These are phyloP conservation scores for Kazachstania martiniae DNA, from an alignment of 805 yeast genomes.

Conservation along the genomic window DNA sequence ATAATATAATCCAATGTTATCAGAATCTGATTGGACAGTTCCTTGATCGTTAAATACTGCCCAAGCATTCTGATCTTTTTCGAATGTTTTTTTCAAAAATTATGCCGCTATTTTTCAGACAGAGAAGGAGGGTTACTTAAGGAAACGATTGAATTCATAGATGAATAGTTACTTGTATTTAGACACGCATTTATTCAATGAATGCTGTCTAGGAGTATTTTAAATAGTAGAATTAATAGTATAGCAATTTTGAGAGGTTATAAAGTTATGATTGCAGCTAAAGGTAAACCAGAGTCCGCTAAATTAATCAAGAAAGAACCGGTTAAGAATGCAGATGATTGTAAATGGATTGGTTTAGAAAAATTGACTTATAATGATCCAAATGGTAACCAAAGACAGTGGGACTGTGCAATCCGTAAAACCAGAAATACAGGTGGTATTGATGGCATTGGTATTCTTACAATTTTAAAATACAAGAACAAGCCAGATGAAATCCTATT, in stretches of 20 bases:
- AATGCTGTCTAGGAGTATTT: too few relatives aligned
- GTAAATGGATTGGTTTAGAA: slow-evolving; percentile 59
- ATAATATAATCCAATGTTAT: too few relatives aligned
- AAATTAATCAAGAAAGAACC: slow-evolving; percentile 23
- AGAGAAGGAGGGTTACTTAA: too few relatives aligned
- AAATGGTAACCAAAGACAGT: slow-evolving; percentile 53
- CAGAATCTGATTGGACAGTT: too few relatives aligned
- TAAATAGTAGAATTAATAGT: background rate
- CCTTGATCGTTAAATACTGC: too few relatives aligned
- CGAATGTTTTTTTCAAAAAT: too few relatives aligned
- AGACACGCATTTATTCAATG: too few relatives aligned
- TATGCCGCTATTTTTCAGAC: too few relatives aligned
- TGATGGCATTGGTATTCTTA: slow-evolving; percentile 89
- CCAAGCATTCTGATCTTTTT: too few relatives aligned
- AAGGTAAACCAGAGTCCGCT: slow-evolving; percentile 30
- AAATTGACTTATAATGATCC: slow-evolving; percentile 67
- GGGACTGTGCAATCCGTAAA: slow-evolving; percentile 85
- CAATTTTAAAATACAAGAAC: slow-evolving; percentile 44
- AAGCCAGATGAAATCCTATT: slow-evolving; percentile 47
- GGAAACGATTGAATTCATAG: too few relatives aligned
- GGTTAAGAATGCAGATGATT: slow-evolving; percentile 32
- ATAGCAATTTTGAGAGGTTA: slow-evolving; percentile 2
- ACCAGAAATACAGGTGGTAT: slow-evolving; percentile 51
- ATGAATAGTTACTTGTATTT: too few relatives aligned
- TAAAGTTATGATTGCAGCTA: slow-evolving; percentile 14